phyloP scores from a whole-genome alignment of 2,329 filamentous ascomycete species.

The Colletotrichum godetiae region DNA sequence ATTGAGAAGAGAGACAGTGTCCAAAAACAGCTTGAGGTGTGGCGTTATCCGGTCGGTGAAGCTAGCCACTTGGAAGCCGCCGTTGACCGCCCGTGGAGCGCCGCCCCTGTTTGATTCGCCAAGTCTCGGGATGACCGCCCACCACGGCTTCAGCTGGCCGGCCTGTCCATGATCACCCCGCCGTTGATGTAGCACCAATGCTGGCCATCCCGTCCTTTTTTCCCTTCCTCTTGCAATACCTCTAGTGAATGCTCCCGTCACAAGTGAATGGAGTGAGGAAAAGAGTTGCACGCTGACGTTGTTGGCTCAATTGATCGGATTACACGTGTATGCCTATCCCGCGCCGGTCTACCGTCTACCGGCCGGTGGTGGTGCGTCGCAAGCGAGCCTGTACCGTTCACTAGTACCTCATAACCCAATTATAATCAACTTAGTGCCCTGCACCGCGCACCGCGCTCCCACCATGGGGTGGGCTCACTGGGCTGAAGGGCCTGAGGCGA shows the following conservation, averaged over 20 bases:
- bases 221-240: background rate
- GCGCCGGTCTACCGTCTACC: background rate
- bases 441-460: background rate
- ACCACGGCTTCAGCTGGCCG: conserved; percentile 15
- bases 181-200: conserved; percentile 32
- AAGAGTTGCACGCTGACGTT: background rate
- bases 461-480: background rate
- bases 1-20: background rate
- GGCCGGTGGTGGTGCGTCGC: background rate
- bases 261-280: background rate
- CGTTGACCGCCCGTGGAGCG: conserved; percentile 22
- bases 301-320: background rate
- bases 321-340: background rate
- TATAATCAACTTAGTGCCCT: background rate
- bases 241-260: background rate
- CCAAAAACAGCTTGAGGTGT: conserved; percentile 28
- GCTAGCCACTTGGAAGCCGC: conserved; percentile 13
- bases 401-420: background rate
- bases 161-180: conserved; percentile 32
- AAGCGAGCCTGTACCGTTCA: background rate
- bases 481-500: background rate
- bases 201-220: conserved; percentile 21
- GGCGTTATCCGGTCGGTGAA: conserved; percentile 19
- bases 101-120: conserved; percentile 22
- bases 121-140: background rate